Percentiles rank a stretch among this genome's conserved stretches.
Evolutionary conservation across 2,329 filamentous ascomycete species (phyloP).

Genomic region (Zymoseptoria brevis): DNA sequence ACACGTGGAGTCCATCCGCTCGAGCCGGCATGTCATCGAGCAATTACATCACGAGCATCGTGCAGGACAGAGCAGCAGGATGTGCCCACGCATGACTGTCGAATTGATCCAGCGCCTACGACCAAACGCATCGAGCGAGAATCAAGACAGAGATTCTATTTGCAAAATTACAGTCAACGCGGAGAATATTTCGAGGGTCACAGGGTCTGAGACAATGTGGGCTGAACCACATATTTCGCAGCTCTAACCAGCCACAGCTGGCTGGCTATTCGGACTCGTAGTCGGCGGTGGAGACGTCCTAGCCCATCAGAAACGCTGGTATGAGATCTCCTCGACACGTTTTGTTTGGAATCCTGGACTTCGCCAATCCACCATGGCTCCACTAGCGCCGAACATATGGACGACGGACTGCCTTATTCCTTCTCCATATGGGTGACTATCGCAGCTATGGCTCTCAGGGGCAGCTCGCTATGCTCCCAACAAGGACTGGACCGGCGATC

Average conservation of each 20-base stretch:
- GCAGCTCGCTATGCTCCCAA: not conserved
- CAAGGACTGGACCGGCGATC: not conserved
- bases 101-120: not conserved
- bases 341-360: not conserved
- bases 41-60: not conserved
- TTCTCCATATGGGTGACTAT: not conserved
- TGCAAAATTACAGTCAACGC: not conserved
- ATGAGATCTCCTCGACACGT: not conserved
- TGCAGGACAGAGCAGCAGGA: not conserved
- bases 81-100: not conserved
- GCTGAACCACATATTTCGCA: not conserved
- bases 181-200: not conserved
- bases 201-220: not conserved
- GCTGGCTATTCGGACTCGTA: too few species aligned
- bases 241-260: not conserved
- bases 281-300: too few species aligned
- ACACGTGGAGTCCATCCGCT: not conserved
- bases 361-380: not conserved
- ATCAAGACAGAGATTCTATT: too few species aligned
- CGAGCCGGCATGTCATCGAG: not conserved
- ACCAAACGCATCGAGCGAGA: not conserved
- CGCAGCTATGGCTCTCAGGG: not conserved
- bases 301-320: too few species aligned
- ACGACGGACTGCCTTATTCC: not conserved
- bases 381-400: not conserved